Base-by-base conservation (phyloP, 192 early-diverging fungal genomes). In the Coemansia sp. region DNA sequence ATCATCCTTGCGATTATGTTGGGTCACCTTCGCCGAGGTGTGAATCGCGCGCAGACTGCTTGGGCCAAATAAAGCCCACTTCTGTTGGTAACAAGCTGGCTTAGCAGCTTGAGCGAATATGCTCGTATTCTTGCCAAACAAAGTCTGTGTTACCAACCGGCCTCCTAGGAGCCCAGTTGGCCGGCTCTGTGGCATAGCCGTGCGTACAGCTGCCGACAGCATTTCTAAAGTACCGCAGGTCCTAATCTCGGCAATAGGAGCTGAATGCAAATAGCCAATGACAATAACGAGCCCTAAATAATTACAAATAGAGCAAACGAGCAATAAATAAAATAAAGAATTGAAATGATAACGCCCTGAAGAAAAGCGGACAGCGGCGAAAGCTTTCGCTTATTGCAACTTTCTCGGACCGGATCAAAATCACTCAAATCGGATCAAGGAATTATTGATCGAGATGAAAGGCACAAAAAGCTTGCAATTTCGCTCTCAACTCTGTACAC, bases 41-140 rank as follows among this genome's bases (percentile, higher is more conserved):
- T 80, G 78, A 60, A 80, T 80, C 57, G 68, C 41, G 8, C 78
- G 78, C 35, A 80, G n/a, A 0, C 54, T 14, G 24, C 35, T 63
- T 16, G 21, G 19, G 29, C 45, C 59, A 17, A 35, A 7, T 46
- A 34, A 36, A 19, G 42, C 19, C 39, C 54, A 31, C 53, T 56
- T 56, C 35, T 56, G 53, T 4, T 17, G 31, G 14, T 34, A 33
- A 17, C 14, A 34, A 0, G 53, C 29, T 0, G 29, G 31, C 29
- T 56, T 56, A 14, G 53, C n/a, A 3, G 35, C 33, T 21, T 48
- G 29, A 36, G 21, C 10, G 6, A 16, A 14, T 13, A 63, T 46
- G 42, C 37, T 45, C 27, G 14, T 14, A 11, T 33, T 24, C 37
- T 45, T 45, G 42, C 41, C 62, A 27, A 44, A 51, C 17, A 54